These are phyloP conservation scores for Fraxinus greggii DNA, from an alignment of 305 asterid genomes.

Conservation along the genomic window DNA sequence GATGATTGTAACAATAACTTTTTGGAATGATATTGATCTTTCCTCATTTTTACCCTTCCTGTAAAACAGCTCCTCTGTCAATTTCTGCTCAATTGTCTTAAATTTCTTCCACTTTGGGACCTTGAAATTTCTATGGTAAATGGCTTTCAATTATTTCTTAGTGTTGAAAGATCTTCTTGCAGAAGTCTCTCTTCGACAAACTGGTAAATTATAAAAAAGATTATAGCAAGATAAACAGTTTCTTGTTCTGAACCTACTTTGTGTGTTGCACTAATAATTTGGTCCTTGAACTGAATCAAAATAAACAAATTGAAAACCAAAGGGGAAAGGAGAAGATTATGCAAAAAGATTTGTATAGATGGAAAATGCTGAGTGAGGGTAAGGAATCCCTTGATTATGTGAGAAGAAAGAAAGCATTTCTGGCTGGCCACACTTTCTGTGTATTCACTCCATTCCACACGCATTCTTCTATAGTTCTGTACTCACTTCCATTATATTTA, in stretches of 20 bases:
- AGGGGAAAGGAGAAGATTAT: slow-evolving; percentile 14
- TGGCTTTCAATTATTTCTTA: not conserved
- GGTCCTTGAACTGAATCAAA: not conserved
- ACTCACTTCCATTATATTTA: not conserved
- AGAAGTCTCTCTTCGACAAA: not conserved
- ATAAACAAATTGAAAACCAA: not conserved
- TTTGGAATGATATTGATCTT: slow-evolving; percentile 13
- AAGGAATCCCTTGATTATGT: slow-evolving; percentile 52
- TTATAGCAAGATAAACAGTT: not conserved
- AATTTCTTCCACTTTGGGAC: not conserved
- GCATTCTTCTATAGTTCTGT: slow-evolving; percentile 43
- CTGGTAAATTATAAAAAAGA: not conserved
- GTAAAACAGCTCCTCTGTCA: not conserved
- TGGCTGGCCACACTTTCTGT: slow-evolving; percentile 19
- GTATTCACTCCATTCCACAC: slow-evolving; percentile 34
- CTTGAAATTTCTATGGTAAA: not conserved
- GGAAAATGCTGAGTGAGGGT: slow-evolving; percentile 33
- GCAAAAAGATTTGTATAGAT: slow-evolving; percentile 8
- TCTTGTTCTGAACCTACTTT: not conserved
- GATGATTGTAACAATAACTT: slow-evolving; percentile 23
- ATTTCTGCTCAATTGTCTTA: not conserved
- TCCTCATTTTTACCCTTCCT: not conserved
- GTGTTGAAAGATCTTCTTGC: not conserved
- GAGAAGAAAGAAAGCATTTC: slow-evolving; percentile 57
- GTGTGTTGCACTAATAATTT: not conserved